Evolutionary conservation across 352 stramenopile genomes (phyloP).

Genomic region (Globisporangium lucens): DNA sequence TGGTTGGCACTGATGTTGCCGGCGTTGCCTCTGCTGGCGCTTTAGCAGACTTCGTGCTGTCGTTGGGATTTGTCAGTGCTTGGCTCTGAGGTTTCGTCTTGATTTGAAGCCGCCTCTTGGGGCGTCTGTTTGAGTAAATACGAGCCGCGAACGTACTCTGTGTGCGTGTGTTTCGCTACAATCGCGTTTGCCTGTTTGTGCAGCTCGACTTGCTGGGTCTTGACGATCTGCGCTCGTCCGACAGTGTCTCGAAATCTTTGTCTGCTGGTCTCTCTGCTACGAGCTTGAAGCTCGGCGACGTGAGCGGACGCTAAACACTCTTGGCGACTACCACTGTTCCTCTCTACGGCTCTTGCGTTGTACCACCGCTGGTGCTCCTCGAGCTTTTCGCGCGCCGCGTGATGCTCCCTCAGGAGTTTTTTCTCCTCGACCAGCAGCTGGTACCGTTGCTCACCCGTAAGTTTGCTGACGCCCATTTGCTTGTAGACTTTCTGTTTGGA

Average conservation of each 20-base stretch:
- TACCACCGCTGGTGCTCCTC: conserved; percentile 38
- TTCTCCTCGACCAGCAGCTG: conserved; percentile 22
- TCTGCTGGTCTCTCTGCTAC: not conserved
- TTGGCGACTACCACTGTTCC: not conserved
- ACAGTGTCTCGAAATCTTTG: not conserved
- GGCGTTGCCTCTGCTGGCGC: not conserved
- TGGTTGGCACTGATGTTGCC: not conserved
- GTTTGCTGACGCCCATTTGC: conserved; percentile 37
- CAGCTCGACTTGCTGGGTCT: conserved; percentile 20
- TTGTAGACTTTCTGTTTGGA: conserved; percentile 36
- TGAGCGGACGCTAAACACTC: conserved; percentile 16
- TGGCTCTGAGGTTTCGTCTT: not conserved
- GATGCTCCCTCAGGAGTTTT: conserved; percentile 17
- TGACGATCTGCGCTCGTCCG: conserved; percentile 4
- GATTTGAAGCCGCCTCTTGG: not conserved
- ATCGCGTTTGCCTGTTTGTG: conserved; percentile 28
- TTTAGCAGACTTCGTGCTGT: not conserved
- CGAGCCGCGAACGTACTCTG: conserved; percentile 38
- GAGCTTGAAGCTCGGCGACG: conserved; percentile 17
- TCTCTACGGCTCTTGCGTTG: conserved; percentile 19
- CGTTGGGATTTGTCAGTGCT: not conserved
- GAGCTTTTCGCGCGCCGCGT: conserved; percentile 14
- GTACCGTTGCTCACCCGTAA: conserved; percentile 37
- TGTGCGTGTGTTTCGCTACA: conserved; percentile 19
- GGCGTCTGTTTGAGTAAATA: conserved; percentile 33